These are phyloP conservation scores for Fusarium setosum DNA, from an alignment of 2,329 filamentous ascomycete genomes.

Conservation along the genomic window DNA sequence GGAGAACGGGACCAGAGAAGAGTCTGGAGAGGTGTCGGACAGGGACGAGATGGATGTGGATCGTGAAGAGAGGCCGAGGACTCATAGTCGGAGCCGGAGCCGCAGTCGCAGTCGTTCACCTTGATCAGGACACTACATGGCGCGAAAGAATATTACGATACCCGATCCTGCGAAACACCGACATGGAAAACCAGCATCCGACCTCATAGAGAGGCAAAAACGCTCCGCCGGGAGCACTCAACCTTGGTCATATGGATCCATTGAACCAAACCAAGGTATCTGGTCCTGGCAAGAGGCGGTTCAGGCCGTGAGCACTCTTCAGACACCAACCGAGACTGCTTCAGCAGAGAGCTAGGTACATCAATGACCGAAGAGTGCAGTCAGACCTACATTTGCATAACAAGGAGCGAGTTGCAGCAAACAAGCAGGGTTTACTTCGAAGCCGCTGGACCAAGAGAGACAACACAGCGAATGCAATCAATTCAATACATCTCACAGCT, in stretches of 20 bases:
- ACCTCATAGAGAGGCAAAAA: fast-evolving
- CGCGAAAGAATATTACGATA: neutral
- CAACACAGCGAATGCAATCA: too few species aligned
- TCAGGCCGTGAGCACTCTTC: too few species aligned
- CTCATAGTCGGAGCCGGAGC: constrained; percentile 31
- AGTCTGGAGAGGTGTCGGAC: constrained; percentile 54
- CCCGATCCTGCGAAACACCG: neutral
- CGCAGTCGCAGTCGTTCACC: constrained; percentile 39
- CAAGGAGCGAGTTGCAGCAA: neutral
- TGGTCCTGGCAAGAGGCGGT: neutral
- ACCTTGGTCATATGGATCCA: neutral
- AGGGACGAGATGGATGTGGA: constrained; percentile 55
- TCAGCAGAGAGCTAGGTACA: too few species aligned
- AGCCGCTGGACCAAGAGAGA: too few species aligned
- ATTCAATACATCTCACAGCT: too few species aligned
- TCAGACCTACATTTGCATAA: neutral
- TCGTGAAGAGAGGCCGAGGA: constrained; percentile 42
- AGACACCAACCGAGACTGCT: neutral
- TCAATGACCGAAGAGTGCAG: neutral
- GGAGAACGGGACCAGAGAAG: constrained; percentile 48
- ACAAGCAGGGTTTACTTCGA: too few species aligned
- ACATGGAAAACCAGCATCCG: neutral
- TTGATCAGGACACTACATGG: constrained; percentile 23
- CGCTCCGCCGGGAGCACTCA: neutral
- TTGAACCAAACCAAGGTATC: too few species aligned